Conservation (phyloP, 2,329 filamentous ascomycete species). For the Moelleriella libera region DNA sequence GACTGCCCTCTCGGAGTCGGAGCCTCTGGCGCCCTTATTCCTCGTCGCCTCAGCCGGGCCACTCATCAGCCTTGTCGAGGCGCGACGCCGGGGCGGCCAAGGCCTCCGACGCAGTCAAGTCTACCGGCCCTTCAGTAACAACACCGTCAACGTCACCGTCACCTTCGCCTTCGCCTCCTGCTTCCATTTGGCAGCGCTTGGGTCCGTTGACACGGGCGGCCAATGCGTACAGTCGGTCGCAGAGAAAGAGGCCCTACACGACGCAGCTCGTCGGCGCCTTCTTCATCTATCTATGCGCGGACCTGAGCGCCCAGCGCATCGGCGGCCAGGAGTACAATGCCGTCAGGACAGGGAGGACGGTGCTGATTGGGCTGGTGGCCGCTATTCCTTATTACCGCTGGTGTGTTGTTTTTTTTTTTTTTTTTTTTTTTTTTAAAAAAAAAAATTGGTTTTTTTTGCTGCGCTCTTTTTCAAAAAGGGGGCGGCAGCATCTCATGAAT, state of each 20-base stretch:
- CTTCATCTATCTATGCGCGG: conserved; percentile 65
- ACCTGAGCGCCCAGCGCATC: conserved; percentile 64
- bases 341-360: conserved; percentile 51
- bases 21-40: neutral
- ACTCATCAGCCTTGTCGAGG: neutral
- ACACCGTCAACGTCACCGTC: too few species aligned
- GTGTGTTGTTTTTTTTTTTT: conserved; percentile 30
- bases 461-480: neutral
- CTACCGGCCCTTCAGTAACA: too few species aligned
- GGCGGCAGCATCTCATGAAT: neutral
- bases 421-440: too few species aligned
- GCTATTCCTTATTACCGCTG: conserved; percentile 73
- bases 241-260: conserved; percentile 58
- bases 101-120: too few species aligned
- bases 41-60: neutral
- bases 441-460: too few species aligned
- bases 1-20: neutral
- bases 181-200: conserved; percentile 30
- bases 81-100: too few species aligned
- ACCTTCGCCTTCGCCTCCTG: neutral
- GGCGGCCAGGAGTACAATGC: conserved; percentile 50
- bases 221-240: conserved; percentile 53
- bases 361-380: conserved; percentile 58
- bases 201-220: conserved; percentile 40
- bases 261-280: conserved; percentile 68